Evolutionary conservation across 148 eudicot genomes (phyloP).

Genomic region (Chenopodium album): DNA sequence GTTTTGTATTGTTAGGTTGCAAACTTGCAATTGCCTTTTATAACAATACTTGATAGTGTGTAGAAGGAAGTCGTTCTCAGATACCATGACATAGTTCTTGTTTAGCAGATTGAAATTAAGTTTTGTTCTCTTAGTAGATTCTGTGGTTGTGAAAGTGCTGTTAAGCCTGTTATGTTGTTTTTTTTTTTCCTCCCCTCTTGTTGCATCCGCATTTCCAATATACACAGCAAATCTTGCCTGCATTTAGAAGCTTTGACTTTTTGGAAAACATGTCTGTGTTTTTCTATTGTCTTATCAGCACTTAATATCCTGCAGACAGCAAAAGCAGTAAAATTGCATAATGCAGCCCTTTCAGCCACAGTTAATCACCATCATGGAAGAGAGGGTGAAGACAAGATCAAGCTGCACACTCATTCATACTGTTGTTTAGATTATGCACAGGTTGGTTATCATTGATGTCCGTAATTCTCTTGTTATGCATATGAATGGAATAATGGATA

Average conservation of each 20-base stretch:
- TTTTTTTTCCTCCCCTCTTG: not conserved
- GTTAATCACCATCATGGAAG: slow-evolving; percentile 53
- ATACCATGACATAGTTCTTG: not conserved
- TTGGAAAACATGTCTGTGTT: not conserved
- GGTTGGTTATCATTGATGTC: slow-evolving; percentile 44
- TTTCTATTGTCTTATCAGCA: not conserved
- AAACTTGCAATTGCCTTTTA: not conserved
- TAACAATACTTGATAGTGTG: not conserved
- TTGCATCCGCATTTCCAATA: too few relatives aligned
- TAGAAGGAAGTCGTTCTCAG: not conserved
- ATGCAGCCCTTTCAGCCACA: slow-evolving; percentile 93
- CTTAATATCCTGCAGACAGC: slow-evolving; percentile 55
- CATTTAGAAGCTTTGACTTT: not conserved
- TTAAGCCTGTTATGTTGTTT: not conserved
- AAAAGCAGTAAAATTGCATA: slow-evolving; percentile 82
- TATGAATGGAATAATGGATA: not conserved
- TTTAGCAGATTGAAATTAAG: not conserved
- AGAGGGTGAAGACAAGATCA: slow-evolving; percentile 90
- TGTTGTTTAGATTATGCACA: slow-evolving; percentile 98
- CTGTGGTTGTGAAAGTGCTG: not conserved
- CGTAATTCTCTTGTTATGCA: not conserved
- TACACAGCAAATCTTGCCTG: not conserved
- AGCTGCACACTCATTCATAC: slow-evolving; percentile 93
- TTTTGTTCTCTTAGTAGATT: not conserved
- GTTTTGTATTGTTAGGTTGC: not conserved